Conservation (phyloP, 1,284 basidiomycete species). For the Pseudozyma sp. region DNA sequence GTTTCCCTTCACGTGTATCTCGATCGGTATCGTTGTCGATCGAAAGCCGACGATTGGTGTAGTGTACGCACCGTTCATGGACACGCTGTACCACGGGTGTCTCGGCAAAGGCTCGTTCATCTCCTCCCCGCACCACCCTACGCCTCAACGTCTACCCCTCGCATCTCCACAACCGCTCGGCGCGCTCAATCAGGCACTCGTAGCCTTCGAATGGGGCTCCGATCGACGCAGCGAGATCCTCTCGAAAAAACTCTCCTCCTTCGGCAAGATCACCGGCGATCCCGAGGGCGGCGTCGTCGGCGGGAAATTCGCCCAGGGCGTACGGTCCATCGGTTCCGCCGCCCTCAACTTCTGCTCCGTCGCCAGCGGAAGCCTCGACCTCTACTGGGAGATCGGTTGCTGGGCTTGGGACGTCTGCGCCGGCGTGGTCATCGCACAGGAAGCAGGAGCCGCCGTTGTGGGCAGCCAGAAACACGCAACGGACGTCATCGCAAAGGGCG, state of each 20-base stretch:
- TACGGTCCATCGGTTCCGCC: constrained; percentile 59
- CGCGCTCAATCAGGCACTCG: constrained; percentile 82
- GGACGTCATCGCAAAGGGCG: constrained; percentile 71
- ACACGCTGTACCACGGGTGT: constrained; percentile 80
- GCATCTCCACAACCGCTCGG: constrained; percentile 76
- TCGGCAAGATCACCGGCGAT: constrained; percentile 82
- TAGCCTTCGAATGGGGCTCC: constrained; percentile 92
- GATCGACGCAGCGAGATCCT: constrained; percentile 75
- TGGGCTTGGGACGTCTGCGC: constrained; percentile 73
- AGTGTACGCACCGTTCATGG: constrained; percentile 83
- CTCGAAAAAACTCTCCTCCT: constrained; percentile 78
- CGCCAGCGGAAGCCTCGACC: constrained; percentile 59
- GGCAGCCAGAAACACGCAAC: constrained; percentile 50
- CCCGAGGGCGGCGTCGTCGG: constrained; percentile 74
- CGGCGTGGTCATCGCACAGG: constrained; percentile 90
- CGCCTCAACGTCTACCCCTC: constrained; percentile 75
- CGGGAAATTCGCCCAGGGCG: constrained; percentile 86
- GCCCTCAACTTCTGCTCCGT: constrained; percentile 64
- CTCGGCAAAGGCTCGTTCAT: constrained; percentile 84
- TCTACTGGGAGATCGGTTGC: constrained; percentile 68
- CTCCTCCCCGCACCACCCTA: constrained; percentile 69
- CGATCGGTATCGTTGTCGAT: constrained; percentile 87
- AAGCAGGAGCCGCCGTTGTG: constrained; percentile 73
- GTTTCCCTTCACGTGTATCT: constrained; percentile 84
- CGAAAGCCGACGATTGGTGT: constrained; percentile 80